These are phyloP conservation scores for Hordeum pubiflorum DNA, from an alignment of 202 grass and related monocot species.

Conservation along the genomic window DNA sequence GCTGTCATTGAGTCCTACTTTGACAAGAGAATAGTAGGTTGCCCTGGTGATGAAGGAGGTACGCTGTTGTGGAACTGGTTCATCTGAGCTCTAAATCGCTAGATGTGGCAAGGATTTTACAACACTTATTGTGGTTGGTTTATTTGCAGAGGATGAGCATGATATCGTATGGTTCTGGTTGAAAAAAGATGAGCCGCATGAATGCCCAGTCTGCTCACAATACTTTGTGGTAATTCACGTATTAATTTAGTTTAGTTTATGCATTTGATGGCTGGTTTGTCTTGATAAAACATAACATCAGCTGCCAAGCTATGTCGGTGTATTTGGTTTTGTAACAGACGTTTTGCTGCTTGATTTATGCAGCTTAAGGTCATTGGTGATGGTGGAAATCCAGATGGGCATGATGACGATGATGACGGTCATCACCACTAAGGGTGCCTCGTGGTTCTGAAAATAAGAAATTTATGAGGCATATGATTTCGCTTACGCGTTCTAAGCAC, in stretches of 20 bases:
- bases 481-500: conserved; percentile 47
- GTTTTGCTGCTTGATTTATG: conserved; percentile 27
- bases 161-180: conserved; percentile 98
- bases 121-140: not conserved
- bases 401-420: conserved; percentile 50
- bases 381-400: conserved; percentile 69
- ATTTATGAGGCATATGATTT: conserved; percentile 41
- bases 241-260: not conserved
- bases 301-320: not conserved
- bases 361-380: conserved; percentile 91
- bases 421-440: conserved; percentile 57
- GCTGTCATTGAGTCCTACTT: conserved; percentile 82
- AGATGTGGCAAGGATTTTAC: not conserved
- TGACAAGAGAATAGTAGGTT: conserved; percentile 91
- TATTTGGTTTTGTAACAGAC: not conserved
- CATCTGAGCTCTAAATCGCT: not conserved
- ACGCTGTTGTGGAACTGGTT: conserved; percentile 1
- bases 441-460: conserved; percentile 45
- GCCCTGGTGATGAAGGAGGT: conserved; percentile 91
- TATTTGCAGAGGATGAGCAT: conserved; percentile 89
- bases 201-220: conserved; percentile 89
- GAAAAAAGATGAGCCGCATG: conserved; percentile 89
- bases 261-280: not conserved
- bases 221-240: conserved; percentile 72
- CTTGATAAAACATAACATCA: not conserved